Evolutionary conservation across 257 asterid genomes (phyloP), one percentile per base, ranked within the genome.

Genomic region (Thymus quinquecostatus): DNA sequence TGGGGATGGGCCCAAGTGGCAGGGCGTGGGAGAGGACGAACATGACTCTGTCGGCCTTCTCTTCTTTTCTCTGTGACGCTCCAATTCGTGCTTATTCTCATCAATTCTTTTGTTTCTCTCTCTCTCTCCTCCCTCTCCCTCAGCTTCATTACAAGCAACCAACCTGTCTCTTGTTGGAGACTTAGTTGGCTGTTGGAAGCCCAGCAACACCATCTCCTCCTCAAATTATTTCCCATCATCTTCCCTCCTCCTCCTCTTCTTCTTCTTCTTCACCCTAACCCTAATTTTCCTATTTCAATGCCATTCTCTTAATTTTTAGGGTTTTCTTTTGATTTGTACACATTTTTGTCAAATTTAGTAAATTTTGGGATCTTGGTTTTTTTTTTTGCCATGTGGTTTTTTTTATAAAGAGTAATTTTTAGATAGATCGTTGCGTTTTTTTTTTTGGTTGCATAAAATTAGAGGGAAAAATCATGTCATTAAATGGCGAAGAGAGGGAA

Each of bases 11-110:
- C 74, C 92, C 96, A 74, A 68, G 84, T 87, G 96, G 97, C 98
- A 94, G 98, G 96, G 96, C 96, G 97, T 93, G 98, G 95, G 94
- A 86, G 91, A 89, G 92, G 97, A 80, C 84, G 97, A 94, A 91
- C 97, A 91, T 94, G 99, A 94, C 97, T 55, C 84, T 90, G 97
- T 93, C 97, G 91, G 94, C 84, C 85, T 86, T 88, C 77, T 82
- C 61, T 68, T 7, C 13, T 32, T 8, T 14, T 72, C 36, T 55
- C 38, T 30, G 40, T 30, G 60, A 76, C 81, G 71, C 80, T 81
- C 41, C 7, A 36, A 36, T 36, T 36, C 40, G 40, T 36, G 3
- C 5, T 36, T 72, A 70, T 14, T 49, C 57, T 10, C 67, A 51
- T 78, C 80, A 6, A 4, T 56, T 36, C 44, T 21, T 70, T 49